Conservation (phyloP, 768 basidiomycete species). For the Phlegmacium glaucopus region DNA sequence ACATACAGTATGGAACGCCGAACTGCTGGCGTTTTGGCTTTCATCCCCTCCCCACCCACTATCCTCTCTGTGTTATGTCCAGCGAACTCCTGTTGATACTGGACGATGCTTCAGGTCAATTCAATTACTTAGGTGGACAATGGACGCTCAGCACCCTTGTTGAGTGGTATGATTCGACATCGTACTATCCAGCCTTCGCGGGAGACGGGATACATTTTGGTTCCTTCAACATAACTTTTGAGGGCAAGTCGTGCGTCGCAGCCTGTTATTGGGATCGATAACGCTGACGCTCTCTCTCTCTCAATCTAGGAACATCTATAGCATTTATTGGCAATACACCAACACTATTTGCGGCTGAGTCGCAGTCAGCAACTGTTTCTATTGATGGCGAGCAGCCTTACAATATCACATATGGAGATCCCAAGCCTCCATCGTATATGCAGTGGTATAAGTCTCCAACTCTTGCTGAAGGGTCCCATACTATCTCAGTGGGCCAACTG, state of each 20-base stretch:
- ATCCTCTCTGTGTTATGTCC: constrained; percentile 6
- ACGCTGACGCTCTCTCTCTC: background rate
- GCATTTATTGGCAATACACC: constrained; percentile 23
- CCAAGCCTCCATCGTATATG: constrained; percentile 11
- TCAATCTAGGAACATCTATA: constrained; percentile 14
- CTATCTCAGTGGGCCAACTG: constrained; percentile 18
- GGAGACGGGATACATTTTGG: constrained; percentile 9
- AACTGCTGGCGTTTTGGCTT: background rate
- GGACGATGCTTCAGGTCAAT: constrained; percentile 15
- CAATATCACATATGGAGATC: constrained; percentile 11
- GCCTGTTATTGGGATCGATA: background rate
- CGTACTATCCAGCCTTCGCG: constrained; percentile 15
- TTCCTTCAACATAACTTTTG: constrained; percentile 13
- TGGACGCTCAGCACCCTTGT: constrained; percentile 17
- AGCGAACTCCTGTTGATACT: constrained; percentile 10
- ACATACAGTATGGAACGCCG: too few relatives aligned
- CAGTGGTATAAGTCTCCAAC: constrained; percentile 26
- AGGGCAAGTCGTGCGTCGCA: constrained; percentile 17
- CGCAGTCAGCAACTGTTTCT: constrained; percentile 15
- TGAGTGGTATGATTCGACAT: constrained; percentile 14
- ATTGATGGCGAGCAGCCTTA: constrained; percentile 17
- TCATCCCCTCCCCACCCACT: background rate
- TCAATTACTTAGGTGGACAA: constrained; percentile 14
- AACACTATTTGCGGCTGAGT: background rate
- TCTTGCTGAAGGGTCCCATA: constrained; percentile 21